A percentile compares a stretch with the other conserved stretches of the same genome.
Evolutionary conservation across 768 basidiomycete genomes (phyloP).

Genomic region (Neoboletus brunneissimus): DNA sequence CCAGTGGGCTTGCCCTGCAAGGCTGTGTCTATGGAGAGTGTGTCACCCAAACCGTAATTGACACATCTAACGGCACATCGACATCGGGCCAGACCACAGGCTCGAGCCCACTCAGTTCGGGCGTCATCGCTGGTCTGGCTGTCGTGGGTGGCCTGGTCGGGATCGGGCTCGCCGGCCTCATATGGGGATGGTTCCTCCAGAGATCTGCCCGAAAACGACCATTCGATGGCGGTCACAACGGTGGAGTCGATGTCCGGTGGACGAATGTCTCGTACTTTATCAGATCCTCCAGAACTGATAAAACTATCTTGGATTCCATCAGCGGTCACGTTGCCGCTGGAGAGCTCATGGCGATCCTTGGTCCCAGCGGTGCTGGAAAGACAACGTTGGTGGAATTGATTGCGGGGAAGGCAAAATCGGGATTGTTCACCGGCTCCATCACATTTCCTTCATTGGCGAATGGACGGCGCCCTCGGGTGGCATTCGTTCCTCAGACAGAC

Average conservation of each 20-base stretch:
- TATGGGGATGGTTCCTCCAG: constrained; percentile 61
- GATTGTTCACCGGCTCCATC: constrained; percentile 63
- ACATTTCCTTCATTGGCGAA: constrained; percentile 43
- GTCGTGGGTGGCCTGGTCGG: constrained; percentile 71
- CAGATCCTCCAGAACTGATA: constrained; percentile 36
- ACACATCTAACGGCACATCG: constrained; percentile 44
- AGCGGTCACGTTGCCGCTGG: constrained; percentile 73
- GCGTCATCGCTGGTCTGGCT: constrained; percentile 88
- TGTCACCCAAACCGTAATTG: constrained; percentile 75
- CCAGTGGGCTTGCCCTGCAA: constrained; percentile 64
- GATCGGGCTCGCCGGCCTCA: constrained; percentile 55
- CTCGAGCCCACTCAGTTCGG: constrained; percentile 58
- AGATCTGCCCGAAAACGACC: constrained; percentile 53
- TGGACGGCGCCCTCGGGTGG: constrained; percentile 52
- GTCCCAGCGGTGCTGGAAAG: constrained; percentile 92
- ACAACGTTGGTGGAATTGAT: constrained; percentile 90
- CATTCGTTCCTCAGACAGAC: constrained; percentile 87
- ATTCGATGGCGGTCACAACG: constrained; percentile 38
- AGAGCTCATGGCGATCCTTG: constrained; percentile 87
- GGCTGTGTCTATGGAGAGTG: constrained; percentile 89
- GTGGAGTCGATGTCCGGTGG: constrained; percentile 70
- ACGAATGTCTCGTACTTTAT: constrained; percentile 64
- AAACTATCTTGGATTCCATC: constrained; percentile 68
- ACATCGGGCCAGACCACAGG: constrained; percentile 26
- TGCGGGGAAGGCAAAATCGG: constrained; percentile 78